Percentiles rank a stretch among this genome's conserved stretches.
Conservation (phyloP, 768 basidiomycete genomes). For the Auriscalpium orientale region DNA sequence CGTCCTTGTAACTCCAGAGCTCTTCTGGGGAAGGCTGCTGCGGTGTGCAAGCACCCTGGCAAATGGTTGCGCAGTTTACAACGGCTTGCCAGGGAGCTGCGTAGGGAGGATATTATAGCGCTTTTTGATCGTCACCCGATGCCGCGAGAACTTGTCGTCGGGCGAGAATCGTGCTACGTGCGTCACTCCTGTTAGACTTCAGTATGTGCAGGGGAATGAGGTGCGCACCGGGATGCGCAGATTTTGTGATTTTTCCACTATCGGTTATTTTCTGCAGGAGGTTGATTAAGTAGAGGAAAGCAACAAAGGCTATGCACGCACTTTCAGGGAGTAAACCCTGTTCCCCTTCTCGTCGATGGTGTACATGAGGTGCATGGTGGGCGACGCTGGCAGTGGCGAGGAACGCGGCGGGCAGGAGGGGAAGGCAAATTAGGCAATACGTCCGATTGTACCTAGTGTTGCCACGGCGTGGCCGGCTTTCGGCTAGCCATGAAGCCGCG, state of each 20-base stretch:
- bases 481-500: too few species aligned
- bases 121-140: slow-evolving; percentile 96
- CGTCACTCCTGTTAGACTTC: not conserved
- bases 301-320: slow-evolving; percentile 26
- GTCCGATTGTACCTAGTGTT: too few species aligned
- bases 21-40: too few species aligned
- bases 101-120: slow-evolving; percentile 84
- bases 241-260: slow-evolving; percentile 80
- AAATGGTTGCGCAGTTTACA: slow-evolving; percentile 32
- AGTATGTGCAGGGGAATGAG: not conserved
- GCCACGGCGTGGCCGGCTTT: too few species aligned
- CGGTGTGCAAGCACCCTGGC: too few species aligned
- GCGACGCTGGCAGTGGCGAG: not conserved
- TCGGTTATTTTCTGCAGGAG: slow-evolving; percentile 74
- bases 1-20: too few species aligned
- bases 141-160: slow-evolving; percentile 98
- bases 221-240: slow-evolving; percentile 87
- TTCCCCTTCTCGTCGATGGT: slow-evolving; percentile 67
- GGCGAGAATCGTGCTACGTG: slow-evolving; percentile 89
- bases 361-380: slow-evolving; percentile 96
- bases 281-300: not conserved
- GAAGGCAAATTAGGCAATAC: too few species aligned
- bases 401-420: too few species aligned
- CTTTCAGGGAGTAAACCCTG: slow-evolving; percentile 91
- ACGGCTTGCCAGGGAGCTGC: slow-evolving; percentile 81